phyloP scores from a whole-genome alignment of 1,139 yeast species.

The Kurtzmaniella quercitrusa region DNA sequence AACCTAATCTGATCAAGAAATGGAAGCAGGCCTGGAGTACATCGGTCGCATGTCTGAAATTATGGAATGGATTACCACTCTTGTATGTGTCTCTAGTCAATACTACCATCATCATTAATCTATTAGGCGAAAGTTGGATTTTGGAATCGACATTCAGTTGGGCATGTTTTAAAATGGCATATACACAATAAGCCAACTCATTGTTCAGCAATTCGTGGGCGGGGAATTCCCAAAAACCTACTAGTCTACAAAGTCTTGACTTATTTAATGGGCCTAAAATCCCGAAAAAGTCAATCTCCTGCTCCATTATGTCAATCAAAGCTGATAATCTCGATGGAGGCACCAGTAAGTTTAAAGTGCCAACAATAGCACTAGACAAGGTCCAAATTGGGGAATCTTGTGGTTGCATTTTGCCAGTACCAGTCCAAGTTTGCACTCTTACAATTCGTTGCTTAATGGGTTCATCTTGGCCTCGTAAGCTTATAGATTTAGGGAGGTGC shows the following conservation, averaged over 20 bases:
- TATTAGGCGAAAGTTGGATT: constrained; percentile 25
- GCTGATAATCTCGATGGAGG: constrained; percentile 20
- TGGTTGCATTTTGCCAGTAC: constrained; percentile 26
- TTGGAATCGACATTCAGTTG: constrained; percentile 20
- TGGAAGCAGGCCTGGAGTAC: constrained; percentile 87
- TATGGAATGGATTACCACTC: constrained; percentile 86
- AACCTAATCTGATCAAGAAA: constrained; percentile 47
- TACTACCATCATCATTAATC: constrained; percentile 54
- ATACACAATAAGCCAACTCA: constrained; percentile 63
- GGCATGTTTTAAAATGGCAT: constrained; percentile 42
- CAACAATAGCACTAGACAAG: constrained; percentile 28
- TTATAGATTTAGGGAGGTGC: neutral
- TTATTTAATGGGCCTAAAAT: constrained; percentile 27
- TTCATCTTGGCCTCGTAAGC: too few species aligned
- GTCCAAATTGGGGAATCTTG: constrained; percentile 18
- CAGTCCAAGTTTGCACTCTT: constrained; percentile 57
- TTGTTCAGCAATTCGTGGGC: constrained; percentile 67
- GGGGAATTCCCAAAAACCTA: constrained; percentile 56
- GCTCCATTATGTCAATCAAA: constrained; percentile 25
- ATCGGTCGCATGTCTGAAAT: constrained; percentile 93
- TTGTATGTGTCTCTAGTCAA: constrained; percentile 74
- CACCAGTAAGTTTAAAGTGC: constrained; percentile 20
- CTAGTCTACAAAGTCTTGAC: constrained; percentile 29
- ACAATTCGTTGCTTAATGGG: constrained; percentile 30
- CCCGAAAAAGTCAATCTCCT: constrained; percentile 36